Conservation (phyloP, 2,329 filamentous ascomycete species). For the Hypomyces perniciosus region DNA sequence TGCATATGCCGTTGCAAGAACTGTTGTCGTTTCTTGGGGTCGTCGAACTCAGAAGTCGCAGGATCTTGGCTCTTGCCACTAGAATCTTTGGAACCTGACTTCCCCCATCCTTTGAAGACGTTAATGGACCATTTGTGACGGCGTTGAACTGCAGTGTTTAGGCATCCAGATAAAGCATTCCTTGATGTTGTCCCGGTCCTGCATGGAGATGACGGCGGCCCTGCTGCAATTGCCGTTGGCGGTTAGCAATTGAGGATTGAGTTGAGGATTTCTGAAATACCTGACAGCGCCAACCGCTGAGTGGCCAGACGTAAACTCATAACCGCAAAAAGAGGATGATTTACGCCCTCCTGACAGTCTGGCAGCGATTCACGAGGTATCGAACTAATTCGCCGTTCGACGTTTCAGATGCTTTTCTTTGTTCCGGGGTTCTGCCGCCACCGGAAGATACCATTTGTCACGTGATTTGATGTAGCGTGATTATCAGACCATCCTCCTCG, state of each 20-base stretch:
- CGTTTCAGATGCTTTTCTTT: constrained; percentile 1
- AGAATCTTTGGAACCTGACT: constrained; percentile 25
- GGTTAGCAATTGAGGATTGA: constrained; percentile 3
- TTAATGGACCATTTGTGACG: constrained; percentile 40
- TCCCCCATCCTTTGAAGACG: constrained; percentile 33
- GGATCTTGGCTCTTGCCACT: constrained; percentile 19
- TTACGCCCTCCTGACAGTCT: constrained; percentile 18
- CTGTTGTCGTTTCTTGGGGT: constrained; percentile 36
- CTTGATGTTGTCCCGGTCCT: neutral
- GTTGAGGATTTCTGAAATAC: constrained; percentile 34
- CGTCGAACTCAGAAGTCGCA: constrained; percentile 32
- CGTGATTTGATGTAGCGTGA: constrained; percentile 25
- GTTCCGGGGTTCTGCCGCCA: constrained; percentile 17
- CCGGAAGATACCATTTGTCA: constrained; percentile 10
- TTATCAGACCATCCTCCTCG: constrained; percentile 28
- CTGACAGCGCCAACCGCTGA: constrained; percentile 53
- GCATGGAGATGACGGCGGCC: constrained; percentile 12
- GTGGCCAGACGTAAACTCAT: constrained; percentile 64
- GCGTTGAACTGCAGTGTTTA: constrained; percentile 21
- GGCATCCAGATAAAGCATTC: neutral
- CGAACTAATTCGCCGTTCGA: neutral
- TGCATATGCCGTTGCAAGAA: constrained; percentile 35
- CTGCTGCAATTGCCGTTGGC: neutral
- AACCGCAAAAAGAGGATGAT: constrained; percentile 16
- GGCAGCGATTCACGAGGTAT: constrained; percentile 15